Evolutionary conservation across 2,329 filamentous ascomycete genomes (phyloP).

Genomic region (Monilinia aucupariae): DNA sequence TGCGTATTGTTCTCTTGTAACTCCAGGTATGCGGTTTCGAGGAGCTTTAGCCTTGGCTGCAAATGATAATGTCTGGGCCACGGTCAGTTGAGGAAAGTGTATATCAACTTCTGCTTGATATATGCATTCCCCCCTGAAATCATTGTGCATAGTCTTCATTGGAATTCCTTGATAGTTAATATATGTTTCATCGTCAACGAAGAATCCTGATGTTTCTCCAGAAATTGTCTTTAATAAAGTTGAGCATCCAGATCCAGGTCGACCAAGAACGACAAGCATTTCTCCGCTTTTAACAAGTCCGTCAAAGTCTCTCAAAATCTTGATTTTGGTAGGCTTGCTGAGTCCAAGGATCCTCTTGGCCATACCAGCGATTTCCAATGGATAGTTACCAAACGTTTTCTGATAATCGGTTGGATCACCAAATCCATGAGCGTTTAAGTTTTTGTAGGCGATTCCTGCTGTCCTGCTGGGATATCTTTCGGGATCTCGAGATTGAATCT

Average conservation of each 20-base stretch:
- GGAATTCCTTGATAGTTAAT: slow-evolving; percentile 58
- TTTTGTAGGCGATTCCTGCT: slow-evolving; percentile 19
- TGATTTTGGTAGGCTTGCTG: slow-evolving; percentile 43
- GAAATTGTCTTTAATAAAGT: slow-evolving; percentile 57
- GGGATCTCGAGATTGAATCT: slow-evolving; percentile 41
- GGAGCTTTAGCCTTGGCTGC: slow-evolving; percentile 65
- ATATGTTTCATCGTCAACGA: slow-evolving; percentile 44
- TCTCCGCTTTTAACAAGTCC: slow-evolving; percentile 60
- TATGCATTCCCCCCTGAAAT: slow-evolving; percentile 61
- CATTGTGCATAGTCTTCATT: slow-evolving; percentile 46
- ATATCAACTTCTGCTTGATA: slow-evolving; percentile 74
- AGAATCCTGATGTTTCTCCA: slow-evolving; percentile 51
- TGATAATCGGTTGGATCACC: slow-evolving; percentile 39
- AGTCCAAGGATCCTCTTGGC: slow-evolving; percentile 48
- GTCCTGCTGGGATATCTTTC: slow-evolving; percentile 37
- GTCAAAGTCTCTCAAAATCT: slow-evolving; percentile 60
- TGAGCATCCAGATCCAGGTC: slow-evolving; percentile 59
- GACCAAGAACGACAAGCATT: slow-evolving; percentile 63
- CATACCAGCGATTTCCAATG: slow-evolving; percentile 45
- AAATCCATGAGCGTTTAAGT: slow-evolving; percentile 20
- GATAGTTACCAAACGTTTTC: slow-evolving; percentile 57
- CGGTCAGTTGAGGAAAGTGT: slow-evolving; percentile 73
- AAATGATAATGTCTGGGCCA: slow-evolving; percentile 68
- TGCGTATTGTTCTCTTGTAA: slow-evolving; percentile 53
- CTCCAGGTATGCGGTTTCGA: slow-evolving; percentile 56